A percentile compares a stretch with the other conserved stretches of the same genome.
Conservation (phyloP, 2,329 filamentous ascomycete genomes). For the Myriosclerotinia duriaeana region DNA sequence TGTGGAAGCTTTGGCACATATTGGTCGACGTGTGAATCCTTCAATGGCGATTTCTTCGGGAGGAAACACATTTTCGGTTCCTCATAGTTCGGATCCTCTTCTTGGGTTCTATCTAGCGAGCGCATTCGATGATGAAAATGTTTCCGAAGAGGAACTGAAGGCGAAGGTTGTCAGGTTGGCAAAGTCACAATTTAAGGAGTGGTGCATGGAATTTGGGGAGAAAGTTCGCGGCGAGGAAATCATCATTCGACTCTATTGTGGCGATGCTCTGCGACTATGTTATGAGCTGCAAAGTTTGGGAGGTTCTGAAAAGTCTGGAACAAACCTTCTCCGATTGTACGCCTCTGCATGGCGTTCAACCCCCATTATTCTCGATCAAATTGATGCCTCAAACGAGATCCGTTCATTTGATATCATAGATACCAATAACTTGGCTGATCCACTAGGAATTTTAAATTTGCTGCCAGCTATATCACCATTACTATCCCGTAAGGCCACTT, state of each 20-base stretch:
- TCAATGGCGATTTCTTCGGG: slow-evolving; percentile 22
- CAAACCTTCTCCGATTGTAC: neutral
- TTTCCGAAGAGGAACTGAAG: neutral
- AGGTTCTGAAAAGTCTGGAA: neutral
- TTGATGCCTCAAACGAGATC: neutral
- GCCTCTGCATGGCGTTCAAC: slow-evolving; percentile 4
- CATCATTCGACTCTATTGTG: slow-evolving; percentile 24
- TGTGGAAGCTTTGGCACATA: neutral
- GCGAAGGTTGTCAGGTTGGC: slow-evolving; percentile 18
- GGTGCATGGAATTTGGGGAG: slow-evolving; percentile 20
- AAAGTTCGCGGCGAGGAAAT: neutral
- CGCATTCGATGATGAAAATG: slow-evolving; percentile 19
- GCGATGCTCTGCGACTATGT: slow-evolving; percentile 27
- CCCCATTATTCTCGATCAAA: neutral
- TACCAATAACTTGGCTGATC: slow-evolving; percentile 27
- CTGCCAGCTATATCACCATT: slow-evolving; percentile 25
- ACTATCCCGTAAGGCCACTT: slow-evolving; percentile 14
- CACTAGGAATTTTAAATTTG: slow-evolving; percentile 25
- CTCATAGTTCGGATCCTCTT: slow-evolving; percentile 26
- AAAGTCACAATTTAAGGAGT: slow-evolving; percentile 16
- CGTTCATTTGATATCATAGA: slow-evolving; percentile 24
- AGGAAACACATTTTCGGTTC: slow-evolving; percentile 12
- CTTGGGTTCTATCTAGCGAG: slow-evolving; percentile 25
- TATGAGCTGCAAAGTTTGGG: slow-evolving; percentile 25
- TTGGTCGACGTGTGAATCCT: slow-evolving; percentile 18